These are phyloP conservation scores for Quercus gilva DNA, from an alignment of 306 rosid species.

Conservation along the genomic window DNA sequence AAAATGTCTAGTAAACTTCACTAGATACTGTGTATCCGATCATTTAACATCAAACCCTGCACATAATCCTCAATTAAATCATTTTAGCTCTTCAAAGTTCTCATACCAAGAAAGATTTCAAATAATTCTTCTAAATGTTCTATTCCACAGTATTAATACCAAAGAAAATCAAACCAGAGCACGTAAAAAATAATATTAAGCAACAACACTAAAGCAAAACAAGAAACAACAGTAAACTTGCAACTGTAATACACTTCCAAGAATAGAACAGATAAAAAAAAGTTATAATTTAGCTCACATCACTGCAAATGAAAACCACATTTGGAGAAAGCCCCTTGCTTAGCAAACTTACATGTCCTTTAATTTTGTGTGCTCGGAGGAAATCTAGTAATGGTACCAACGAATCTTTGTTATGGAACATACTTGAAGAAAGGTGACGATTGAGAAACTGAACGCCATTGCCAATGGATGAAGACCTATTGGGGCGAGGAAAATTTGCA, in stretches of 20 bases:
- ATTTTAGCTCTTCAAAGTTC: background rate
- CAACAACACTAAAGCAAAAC: background rate
- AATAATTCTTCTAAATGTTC: background rate
- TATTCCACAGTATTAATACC: background rate
- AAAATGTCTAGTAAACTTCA: no score
- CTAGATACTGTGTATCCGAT: constrained; percentile 58
- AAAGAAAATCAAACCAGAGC: background rate
- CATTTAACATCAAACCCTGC: constrained; percentile 82
- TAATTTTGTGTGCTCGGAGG: constrained; percentile 76
- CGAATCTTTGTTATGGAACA: constrained; percentile 82
- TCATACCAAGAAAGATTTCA: background rate
- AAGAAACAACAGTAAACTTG: background rate
- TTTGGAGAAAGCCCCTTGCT: background rate
- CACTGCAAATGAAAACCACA: background rate
- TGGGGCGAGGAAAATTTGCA: constrained; percentile 81
- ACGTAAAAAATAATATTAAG: background rate
- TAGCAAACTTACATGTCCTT: constrained; percentile 63
- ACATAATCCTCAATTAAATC: constrained; percentile 24
- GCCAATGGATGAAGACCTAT: constrained; percentile 88
- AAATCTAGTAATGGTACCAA: constrained; percentile 85
- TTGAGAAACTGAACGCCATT: constrained; percentile 97
- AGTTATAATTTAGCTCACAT: background rate
- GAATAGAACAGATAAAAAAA: background rate
- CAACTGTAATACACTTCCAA: background rate
- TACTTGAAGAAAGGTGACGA: constrained; percentile 83